Evolutionary conservation across 495 filamentous ascomycete genomes (phyloP).

Genomic region (Tuber umbilicatum): DNA sequence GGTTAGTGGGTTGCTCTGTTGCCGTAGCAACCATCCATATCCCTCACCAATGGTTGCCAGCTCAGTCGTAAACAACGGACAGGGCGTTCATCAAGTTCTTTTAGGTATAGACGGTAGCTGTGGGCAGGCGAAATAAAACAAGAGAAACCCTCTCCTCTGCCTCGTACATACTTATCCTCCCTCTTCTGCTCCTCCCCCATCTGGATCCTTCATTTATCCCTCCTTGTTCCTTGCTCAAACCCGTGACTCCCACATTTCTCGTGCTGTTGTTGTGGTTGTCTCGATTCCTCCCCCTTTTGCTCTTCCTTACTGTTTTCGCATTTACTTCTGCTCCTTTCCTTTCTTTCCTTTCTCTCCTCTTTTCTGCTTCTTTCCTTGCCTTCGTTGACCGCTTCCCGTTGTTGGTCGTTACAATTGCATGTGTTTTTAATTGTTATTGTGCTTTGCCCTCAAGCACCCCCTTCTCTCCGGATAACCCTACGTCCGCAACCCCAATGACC

Average conservation of each 20-base stretch:
- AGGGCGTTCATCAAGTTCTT: conserved; percentile 17
- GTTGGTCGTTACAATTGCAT: conserved; percentile 35
- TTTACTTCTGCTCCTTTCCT: conserved; percentile 22
- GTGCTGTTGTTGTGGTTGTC: conserved; percentile 33
- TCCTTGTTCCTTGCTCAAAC: conserved; percentile 31
- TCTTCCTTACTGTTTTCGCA: conserved; percentile 23
- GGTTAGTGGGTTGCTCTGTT: conserved; percentile 27
- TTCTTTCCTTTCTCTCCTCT: conserved; percentile 13
- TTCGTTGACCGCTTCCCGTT: conserved; percentile 12
- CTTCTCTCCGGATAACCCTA: conserved; percentile 27
- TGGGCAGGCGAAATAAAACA: neutral
- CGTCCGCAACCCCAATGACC: conserved; percentile 18
- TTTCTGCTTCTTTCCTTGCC: conserved; percentile 6
- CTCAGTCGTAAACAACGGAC: conserved; percentile 37
- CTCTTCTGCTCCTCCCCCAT: conserved; percentile 8
- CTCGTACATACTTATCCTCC: conserved; percentile 32
- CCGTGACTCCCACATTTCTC: conserved; percentile 31
- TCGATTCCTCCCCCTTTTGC: conserved; percentile 19
- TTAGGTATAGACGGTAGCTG: neutral
- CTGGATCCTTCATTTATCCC: conserved; percentile 28
- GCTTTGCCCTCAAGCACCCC: conserved; percentile 13
- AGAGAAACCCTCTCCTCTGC: neutral
- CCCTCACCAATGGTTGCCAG: conserved; percentile 27
- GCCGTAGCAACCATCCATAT: conserved; percentile 25
- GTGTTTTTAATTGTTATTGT: conserved; percentile 27